phyloP scores from a whole-genome alignment of 768 basidiomycete genomes.

The Tulasnella calospora region DNA sequence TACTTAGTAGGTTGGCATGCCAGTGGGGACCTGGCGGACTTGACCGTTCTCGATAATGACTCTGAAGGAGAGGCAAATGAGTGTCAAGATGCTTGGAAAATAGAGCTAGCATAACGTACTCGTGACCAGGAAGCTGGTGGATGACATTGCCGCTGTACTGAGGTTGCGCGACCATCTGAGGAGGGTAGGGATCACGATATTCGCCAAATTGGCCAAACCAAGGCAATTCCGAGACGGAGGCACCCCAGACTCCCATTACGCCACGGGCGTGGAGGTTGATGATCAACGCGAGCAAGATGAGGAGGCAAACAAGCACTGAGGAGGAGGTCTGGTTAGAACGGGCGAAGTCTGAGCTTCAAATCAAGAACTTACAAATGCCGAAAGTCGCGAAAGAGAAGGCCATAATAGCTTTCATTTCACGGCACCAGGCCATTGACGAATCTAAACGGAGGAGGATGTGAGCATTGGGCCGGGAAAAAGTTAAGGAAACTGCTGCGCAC shows the following conservation, averaged over 20 bases:
- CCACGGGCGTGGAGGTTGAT: conserved; percentile 23
- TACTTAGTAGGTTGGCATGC: conserved; percentile 1
- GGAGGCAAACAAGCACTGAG: conserved; percentile 21
- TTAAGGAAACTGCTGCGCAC: not conserved
- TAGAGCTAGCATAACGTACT: not conserved
- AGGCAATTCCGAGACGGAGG: conserved; percentile 24
- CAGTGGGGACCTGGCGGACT: conserved; percentile 24
- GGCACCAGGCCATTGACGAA: conserved; percentile 22
- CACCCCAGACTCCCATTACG: conserved; percentile 17
- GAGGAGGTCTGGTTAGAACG: not conserved
- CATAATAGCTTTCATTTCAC: conserved; percentile 26
- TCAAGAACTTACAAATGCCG: conserved; percentile 18
- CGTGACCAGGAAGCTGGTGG: conserved; percentile 25
- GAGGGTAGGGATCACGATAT: not conserved
- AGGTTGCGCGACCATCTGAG: not conserved
- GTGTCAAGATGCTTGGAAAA: not conserved
- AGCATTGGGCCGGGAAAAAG: not conserved
- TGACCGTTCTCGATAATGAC: conserved; percentile 24
- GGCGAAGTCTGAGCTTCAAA: not conserved
- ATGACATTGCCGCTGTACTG: conserved; percentile 18
- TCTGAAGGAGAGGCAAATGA: not conserved
- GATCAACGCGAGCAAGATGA: conserved; percentile 22
- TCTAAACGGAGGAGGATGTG: not conserved
- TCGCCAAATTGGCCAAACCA: conserved; percentile 27
- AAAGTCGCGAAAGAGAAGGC: conserved; percentile 28